Percentiles rank a stretch among this genome's conserved stretches.
phyloP scores from a whole-genome alignment of 768 basidiomycete genomes.

The Kwoniella pini region DNA sequence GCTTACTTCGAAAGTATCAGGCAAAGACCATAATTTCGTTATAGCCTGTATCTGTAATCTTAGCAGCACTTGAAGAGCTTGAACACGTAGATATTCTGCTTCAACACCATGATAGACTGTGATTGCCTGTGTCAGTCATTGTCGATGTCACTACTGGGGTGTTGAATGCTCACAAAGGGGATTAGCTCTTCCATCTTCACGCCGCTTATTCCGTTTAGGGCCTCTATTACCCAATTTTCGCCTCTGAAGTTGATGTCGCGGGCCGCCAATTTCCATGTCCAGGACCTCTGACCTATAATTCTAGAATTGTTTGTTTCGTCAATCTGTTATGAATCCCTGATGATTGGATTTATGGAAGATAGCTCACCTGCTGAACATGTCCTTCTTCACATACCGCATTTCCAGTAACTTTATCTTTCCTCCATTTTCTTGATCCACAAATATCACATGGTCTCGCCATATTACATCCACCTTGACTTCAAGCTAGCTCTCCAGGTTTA shows the following conservation, averaged over 20 bases:
- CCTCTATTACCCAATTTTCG: constrained; percentile 64
- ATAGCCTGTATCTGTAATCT: constrained; percentile 66
- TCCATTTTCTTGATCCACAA: constrained; percentile 84
- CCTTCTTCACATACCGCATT: constrained; percentile 85
- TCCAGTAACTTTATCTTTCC: constrained; percentile 78
- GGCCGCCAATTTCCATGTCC: constrained; percentile 64
- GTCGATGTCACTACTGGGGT: neutral
- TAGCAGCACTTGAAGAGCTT: constrained; percentile 78
- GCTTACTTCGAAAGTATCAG: constrained; percentile 46
- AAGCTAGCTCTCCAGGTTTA: no score
- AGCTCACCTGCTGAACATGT: constrained; percentile 76
- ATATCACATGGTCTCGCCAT: constrained; percentile 64
- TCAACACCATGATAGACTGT: constrained; percentile 81
- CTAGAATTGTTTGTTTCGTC: constrained; percentile 56
- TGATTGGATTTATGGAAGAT: neutral
- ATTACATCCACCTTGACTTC: no score
- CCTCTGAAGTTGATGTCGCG: constrained; percentile 67
- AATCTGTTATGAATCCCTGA: neutral
- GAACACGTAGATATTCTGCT: constrained; percentile 76
- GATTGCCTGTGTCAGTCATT: neutral
- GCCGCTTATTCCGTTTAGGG: constrained; percentile 60
- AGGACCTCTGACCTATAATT: constrained; percentile 78
- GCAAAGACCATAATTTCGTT: constrained; percentile 42
- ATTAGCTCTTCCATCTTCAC: constrained; percentile 60
- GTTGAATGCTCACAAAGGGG: constrained; percentile 61